Base-by-base conservation (phyloP, 495 filamentous ascomycete genomes). In the Cercophora sp. region DNA sequence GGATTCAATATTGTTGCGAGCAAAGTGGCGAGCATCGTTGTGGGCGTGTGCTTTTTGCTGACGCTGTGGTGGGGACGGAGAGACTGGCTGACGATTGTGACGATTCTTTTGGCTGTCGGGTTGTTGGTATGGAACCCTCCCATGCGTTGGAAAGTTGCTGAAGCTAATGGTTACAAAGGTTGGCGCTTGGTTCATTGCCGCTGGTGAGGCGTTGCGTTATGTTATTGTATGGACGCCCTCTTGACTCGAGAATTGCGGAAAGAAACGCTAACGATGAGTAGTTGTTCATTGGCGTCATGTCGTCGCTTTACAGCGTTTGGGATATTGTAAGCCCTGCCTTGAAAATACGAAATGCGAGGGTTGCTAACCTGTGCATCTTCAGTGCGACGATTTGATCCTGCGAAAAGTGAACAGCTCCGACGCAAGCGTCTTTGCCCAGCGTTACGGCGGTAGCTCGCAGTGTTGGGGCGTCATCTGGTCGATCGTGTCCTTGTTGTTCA, bases 401-500 rank as follows among this genome's bases (percentile, higher is more conserved):
- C 80, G 86, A 46, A 91, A 91, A 70, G 86, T 89, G 42, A 89
- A 91, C 61, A 80, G 75, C 31, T 89, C 85, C 5, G 87, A 91
- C 66, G 86, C 87, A n/a, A 87, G 83, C 60, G 84, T 88, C 13
- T 91, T 91, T 56, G 87, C 87, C 5, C 73, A 86, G 67, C 76
- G 79, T 23, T 91, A 89, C 59, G 87, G 87, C 13, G 87, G 87
- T 31, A 88, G 85, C 2, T 88, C 85, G 16, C 85, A 86, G 55
- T 91, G 87, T 74, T 91, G 87, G 87, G 87, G 87, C 18, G 74
- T 89, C 23, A 79, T 89, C 34, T 91, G 87, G 87, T 85, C 81
- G 11, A 69, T 91, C 31, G 78, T 91, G 29, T 85, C 83, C 1
- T 56, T 89, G 26, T 47, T 73, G 1, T 85, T 91, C 59, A 88